phyloP scores from a whole-genome alignment of 169 alveolate genomes.

The Cryptosporidium xiaoi region DNA sequence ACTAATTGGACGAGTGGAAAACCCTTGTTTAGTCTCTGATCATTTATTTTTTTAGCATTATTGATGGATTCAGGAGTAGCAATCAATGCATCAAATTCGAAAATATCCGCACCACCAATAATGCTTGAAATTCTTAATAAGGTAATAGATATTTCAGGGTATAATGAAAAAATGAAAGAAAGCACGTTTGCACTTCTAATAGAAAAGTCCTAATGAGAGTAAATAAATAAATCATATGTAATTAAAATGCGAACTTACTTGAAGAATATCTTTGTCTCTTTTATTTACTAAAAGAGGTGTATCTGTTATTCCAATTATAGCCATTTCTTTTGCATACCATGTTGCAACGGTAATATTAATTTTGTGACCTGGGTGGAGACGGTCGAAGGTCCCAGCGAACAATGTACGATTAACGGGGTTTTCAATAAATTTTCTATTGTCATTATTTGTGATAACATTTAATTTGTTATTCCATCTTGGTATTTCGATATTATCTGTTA shows the following conservation, averaged over 20 bases:
- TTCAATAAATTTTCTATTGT: constrained; percentile 23
- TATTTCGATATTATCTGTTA: constrained; percentile 10
- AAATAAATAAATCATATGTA: background rate
- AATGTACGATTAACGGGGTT: constrained; percentile 67
- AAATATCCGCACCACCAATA: constrained; percentile 72
- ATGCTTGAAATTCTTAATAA: constrained; percentile 62
- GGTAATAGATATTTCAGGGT: constrained; percentile 67
- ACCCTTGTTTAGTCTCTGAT: constrained; percentile 30
- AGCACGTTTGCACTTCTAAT: constrained; percentile 64
- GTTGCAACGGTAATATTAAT: constrained; percentile 78
- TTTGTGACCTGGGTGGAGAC: constrained; percentile 82
- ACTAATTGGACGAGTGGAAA: constrained; percentile 40
- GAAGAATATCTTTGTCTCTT: constrained; percentile 43
- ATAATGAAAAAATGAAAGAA: constrained; percentile 53
- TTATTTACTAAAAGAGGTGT: constrained; percentile 75
- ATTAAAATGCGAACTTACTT: constrained; percentile 21
- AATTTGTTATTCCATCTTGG: constrained; percentile 36
- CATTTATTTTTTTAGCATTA: constrained; percentile 61
- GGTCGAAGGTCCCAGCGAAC: constrained; percentile 81
- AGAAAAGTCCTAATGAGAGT: constrained; percentile 49
- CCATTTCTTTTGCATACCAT: constrained; percentile 64
- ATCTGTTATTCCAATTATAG: constrained; percentile 75
- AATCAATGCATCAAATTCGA: constrained; percentile 72
- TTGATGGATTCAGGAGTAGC: constrained; percentile 68
- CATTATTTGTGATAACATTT: background rate